These are phyloP conservation scores for Strobilomyces confusus DNA, from an alignment of 768 basidiomycete species.

Conservation along the genomic window DNA sequence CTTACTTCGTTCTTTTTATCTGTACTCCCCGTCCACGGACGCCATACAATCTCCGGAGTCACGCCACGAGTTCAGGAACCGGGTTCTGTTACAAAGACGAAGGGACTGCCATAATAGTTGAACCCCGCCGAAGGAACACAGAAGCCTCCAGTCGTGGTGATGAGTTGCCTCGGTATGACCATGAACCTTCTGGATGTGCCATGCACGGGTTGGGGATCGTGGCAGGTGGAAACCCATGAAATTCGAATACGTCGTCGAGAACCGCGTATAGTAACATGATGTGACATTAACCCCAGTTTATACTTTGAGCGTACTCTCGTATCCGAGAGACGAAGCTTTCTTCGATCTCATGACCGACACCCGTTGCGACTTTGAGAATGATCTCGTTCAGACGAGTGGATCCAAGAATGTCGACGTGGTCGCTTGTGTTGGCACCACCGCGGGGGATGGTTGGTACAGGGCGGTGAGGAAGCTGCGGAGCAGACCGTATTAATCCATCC, in stretches of 20 bases:
- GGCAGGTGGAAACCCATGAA: conserved; percentile 4
- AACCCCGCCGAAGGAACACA: not conserved
- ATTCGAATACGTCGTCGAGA: not conserved
- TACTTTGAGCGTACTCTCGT: conserved; percentile 63
- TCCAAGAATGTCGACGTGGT: conserved; percentile 84
- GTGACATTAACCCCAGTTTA: conserved; percentile 67
- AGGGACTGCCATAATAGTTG: not conserved
- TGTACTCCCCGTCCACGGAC: not conserved
- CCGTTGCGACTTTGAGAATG: conserved; percentile 86
- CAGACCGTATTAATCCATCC: conserved; percentile 4
- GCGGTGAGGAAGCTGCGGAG: conserved; percentile 67
- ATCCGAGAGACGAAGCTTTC: conserved; percentile 76
- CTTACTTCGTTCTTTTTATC: conserved; percentile 1
- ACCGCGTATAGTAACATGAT: conserved; percentile 1
- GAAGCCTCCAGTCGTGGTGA: not conserved
- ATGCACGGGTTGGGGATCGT: not conserved
- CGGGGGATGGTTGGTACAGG: conserved; percentile 71
- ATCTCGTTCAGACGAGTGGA: conserved; percentile 83
- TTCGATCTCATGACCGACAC: conserved; percentile 66
- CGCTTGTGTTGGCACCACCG: conserved; percentile 88
- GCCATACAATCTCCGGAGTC: not conserved
- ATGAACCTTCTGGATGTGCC: too few relatives aligned
- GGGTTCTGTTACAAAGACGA: not conserved
- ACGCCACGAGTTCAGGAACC: not conserved
- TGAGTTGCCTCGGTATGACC: too few relatives aligned